Evolutionary conservation across 495 filamentous ascomycete species (phyloP).

Genomic region (Penicillium paradoxum): DNA sequence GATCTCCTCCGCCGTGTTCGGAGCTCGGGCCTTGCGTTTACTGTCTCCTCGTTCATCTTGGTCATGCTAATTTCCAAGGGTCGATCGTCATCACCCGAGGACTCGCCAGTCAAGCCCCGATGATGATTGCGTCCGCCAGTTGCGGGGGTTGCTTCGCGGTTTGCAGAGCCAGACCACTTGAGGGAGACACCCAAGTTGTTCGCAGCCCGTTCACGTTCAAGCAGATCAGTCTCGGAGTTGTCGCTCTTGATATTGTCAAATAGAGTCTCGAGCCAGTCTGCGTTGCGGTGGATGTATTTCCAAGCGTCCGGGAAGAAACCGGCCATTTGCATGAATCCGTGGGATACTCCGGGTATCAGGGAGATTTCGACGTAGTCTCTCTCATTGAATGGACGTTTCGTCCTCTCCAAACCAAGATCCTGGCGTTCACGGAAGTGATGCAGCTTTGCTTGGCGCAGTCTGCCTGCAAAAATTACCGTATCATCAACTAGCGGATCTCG

Average conservation of each 20-base stretch:
- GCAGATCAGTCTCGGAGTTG: conserved; percentile 21
- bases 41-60: conserved; percentile 16
- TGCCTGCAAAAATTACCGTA: conserved; percentile 89
- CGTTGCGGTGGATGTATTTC: conserved; percentile 70
- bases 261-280: conserved; percentile 69
- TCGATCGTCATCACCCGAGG: conserved; percentile 72
- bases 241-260: conserved; percentile 51
- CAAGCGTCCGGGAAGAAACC: conserved; percentile 80
- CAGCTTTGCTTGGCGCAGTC: conserved; percentile 75
- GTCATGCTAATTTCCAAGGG: conserved; percentile 74
- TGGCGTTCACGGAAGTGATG: conserved; percentile 57
- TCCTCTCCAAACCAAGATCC: conserved; percentile 55
- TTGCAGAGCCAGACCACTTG: not conserved
- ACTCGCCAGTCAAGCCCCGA: conserved; percentile 49
- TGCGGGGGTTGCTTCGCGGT: not conserved
- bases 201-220: conserved; percentile 8
- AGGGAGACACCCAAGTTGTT: not conserved
- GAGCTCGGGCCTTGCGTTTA: not conserved
- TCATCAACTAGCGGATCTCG: conserved; percentile 94
- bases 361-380: conserved; percentile 74
- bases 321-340: conserved; percentile 91
- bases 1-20: conserved; percentile 13
- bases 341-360: conserved; percentile 79
- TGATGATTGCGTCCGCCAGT: conserved; percentile 28
- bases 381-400: conserved; percentile 60